phyloP scores from a whole-genome alignment of 2,329 filamentous ascomycete species.

The Allantophomopsis cytisporea region DNA sequence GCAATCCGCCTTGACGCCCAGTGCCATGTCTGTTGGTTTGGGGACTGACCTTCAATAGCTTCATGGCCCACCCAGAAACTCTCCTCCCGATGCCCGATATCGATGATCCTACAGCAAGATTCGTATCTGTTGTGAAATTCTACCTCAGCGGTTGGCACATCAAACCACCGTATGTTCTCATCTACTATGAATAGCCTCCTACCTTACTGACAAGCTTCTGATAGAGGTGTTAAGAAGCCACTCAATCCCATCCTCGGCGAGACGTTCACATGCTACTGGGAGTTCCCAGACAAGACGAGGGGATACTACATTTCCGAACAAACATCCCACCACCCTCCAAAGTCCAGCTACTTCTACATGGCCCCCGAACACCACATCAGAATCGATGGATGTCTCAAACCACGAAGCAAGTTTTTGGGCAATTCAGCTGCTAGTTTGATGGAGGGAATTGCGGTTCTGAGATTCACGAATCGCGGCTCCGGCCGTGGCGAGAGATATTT shows the following conservation, averaged over 20 bases:
- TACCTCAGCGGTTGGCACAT: slow-evolving; percentile 99
- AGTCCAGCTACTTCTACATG: slow-evolving; percentile 99
- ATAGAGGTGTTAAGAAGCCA: slow-evolving; percentile 91
- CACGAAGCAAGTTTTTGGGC: slow-evolving; percentile 85
- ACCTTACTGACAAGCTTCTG: neutral
- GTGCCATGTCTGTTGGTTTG: neutral
- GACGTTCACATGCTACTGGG: slow-evolving; percentile 91
- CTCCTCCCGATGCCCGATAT: slow-evolving; percentile 77
- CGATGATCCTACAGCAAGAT: slow-evolving; percentile 79
- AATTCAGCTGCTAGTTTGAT: slow-evolving; percentile 97
- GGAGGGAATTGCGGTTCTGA: slow-evolving; percentile 87
- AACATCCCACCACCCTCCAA: slow-evolving; percentile 94
- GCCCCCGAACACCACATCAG: slow-evolving; percentile 86
- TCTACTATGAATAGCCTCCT: neutral
- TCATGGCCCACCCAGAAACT: slow-evolving; percentile 98
- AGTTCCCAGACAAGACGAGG: slow-evolving; percentile 68
- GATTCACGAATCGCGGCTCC: slow-evolving; percentile 64
- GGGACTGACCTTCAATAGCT: slow-evolving; percentile 38
- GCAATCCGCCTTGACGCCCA: slow-evolving; percentile 15
- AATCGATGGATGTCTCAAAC: slow-evolving; percentile 91
- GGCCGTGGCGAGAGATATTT: slow-evolving; percentile 72
- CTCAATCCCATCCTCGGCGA: slow-evolving; percentile 94
- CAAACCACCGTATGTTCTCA: slow-evolving; percentile 67
- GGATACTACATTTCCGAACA: slow-evolving; percentile 97
- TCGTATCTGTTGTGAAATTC: slow-evolving; percentile 93